Percentiles rank a stretch among this genome's conserved stretches.
Conservation (phyloP, 352 stramenopile genomes). For the Globisporangium parvum region DNA sequence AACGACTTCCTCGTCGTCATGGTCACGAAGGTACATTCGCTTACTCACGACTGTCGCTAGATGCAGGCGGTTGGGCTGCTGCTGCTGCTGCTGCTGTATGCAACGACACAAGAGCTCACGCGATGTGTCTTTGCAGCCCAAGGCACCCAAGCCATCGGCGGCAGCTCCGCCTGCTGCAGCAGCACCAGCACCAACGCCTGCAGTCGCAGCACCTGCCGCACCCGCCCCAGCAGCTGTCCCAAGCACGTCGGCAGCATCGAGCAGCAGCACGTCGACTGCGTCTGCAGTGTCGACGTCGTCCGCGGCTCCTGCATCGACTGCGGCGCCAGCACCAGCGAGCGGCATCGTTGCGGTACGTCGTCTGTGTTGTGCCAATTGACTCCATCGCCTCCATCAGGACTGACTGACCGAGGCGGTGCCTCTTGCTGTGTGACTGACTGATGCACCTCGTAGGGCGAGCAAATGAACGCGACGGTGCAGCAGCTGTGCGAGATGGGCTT, state of each 20-base stretch:
- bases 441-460: conserved; percentile 22
- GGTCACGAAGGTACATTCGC: conserved; percentile 64
- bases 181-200: conserved; percentile 19
- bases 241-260: conserved; percentile 71
- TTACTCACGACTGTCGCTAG: too few relatives aligned
- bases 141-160: conserved; percentile 40
- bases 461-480: conserved; percentile 51
- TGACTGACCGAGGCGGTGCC: neutral
- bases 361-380: neutral
- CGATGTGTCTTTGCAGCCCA: conserved; percentile 27
- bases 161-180: conserved; percentile 18
- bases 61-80: conserved; percentile 1
- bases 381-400: too few relatives aligned
- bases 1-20: conserved; percentile 88
- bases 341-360: conserved; percentile 21
- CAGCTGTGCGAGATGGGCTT: conserved; percentile 87
- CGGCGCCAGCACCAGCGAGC: conserved; percentile 17
- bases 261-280: conserved; percentile 47
- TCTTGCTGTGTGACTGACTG: neutral
- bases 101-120: neutral
- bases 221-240: conserved; percentile 23
- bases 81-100: neutral
- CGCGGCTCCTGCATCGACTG: conserved; percentile 27
- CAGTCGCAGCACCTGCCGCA: conserved; percentile 17
- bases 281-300: conserved; percentile 66